phyloP scores from a whole-genome alignment of 2,329 filamentous ascomycete species.

The Ampelomyces quisqualis region DNA sequence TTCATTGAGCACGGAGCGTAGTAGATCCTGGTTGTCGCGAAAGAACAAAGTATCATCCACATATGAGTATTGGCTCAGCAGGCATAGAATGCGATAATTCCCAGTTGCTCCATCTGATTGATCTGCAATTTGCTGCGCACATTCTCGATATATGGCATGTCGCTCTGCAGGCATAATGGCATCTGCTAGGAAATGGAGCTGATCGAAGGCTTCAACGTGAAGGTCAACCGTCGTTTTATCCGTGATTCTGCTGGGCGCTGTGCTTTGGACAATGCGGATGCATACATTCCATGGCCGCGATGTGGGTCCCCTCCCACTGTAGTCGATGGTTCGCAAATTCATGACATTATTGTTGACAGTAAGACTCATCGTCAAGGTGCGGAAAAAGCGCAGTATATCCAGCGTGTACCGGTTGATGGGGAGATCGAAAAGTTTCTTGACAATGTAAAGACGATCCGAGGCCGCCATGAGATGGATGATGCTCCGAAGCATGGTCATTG shows the following conservation, averaged over 20 bases:
- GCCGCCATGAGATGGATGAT: constrained; percentile 50
- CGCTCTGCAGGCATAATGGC: constrained; percentile 61
- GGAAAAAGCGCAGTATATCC: constrained; percentile 36
- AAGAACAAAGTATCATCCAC: constrained; percentile 27
- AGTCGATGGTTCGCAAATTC: constrained; percentile 6
- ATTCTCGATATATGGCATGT: constrained; percentile 63
- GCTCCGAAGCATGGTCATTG: constrained; percentile 64
- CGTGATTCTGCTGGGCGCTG: constrained; percentile 58
- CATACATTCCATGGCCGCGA: constrained; percentile 56
- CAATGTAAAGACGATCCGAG: constrained; percentile 59
- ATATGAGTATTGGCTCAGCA: constrained; percentile 16
- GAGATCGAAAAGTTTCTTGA: constrained; percentile 63
- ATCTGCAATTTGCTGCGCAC: constrained; percentile 66
- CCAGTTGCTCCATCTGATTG: constrained; percentile 67
- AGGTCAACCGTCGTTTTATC: constrained; percentile 62
- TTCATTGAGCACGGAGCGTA: constrained; percentile 42
- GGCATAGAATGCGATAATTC: constrained; percentile 64
- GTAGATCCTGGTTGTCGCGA: constrained; percentile 25
- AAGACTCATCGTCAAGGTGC: constrained; percentile 27
- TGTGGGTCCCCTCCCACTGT: constrained; percentile 19
- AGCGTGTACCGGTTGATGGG: constrained; percentile 34
- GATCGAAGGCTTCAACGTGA: constrained; percentile 62
- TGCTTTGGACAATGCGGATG: constrained; percentile 70
- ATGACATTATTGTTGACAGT: constrained; percentile 6
- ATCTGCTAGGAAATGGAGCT: constrained; percentile 62